A percentile compares a stretch with the other conserved stretches of the same genome.
Evolutionary conservation across 225 moss, liverwort and hornwort genomes (phyloP).

Genomic region (Straminergon stramineum): DNA sequence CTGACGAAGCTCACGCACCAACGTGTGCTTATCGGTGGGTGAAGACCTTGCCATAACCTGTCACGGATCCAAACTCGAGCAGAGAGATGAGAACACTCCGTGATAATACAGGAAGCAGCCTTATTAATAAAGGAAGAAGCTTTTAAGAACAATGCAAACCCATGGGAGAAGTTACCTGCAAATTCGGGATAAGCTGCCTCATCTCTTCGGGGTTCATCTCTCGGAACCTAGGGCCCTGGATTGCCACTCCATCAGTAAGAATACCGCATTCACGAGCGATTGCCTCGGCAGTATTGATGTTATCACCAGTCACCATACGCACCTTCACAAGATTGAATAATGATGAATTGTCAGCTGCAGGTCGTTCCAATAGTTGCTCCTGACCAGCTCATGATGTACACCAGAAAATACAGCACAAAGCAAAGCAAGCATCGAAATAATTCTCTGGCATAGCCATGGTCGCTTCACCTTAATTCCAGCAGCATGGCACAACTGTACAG

Average conservation of each 20-base stretch:
- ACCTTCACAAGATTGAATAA: constrained; percentile 29
- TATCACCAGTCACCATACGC: constrained; percentile 96
- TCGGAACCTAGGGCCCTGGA: constrained; percentile 76
- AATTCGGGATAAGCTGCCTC: constrained; percentile 38
- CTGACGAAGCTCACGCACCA: constrained; percentile 56
- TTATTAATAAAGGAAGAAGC: not conserved
- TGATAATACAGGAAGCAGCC: not conserved
- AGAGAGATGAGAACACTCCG: not conserved
- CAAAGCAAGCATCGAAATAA: not conserved
- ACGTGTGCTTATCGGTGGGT: constrained; percentile 66
- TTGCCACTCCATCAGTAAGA: constrained; percentile 68
- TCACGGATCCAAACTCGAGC: not conserved
- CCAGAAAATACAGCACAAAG: not conserved
- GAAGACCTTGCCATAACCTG: constrained; percentile 99
- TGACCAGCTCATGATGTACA: not conserved
- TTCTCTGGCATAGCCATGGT: not conserved
- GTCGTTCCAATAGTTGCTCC: not conserved
- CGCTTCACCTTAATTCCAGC: constrained; percentile 76
- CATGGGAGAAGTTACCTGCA: constrained; percentile 44
- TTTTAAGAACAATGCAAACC: not conserved
- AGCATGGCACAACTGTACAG: constrained; percentile 51
- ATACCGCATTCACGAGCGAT: constrained; percentile 95
- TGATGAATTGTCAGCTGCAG: not conserved
- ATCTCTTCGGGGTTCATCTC: constrained; percentile 37
- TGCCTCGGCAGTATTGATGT: constrained; percentile 70